A percentile compares a stretch with the other conserved stretches of the same genome.
Conservation (phyloP, 805 yeast species). For the Saturnispora hagleri region DNA sequence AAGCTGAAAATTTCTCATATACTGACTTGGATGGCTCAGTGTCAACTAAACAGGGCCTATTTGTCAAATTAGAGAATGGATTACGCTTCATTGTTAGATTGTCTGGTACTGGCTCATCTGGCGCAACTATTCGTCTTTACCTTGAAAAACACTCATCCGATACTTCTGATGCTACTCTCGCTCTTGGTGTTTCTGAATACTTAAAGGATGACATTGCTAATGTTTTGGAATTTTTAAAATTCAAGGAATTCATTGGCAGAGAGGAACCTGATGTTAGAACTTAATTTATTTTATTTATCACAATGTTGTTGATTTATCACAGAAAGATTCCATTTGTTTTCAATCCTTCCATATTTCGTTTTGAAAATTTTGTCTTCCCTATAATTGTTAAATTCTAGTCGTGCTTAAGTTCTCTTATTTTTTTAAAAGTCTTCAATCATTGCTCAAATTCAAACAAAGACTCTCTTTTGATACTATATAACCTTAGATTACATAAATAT, state of each 20-base stretch:
- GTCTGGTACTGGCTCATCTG: conserved; percentile 96
- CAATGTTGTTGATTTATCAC: not conserved
- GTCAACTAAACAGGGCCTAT: conserved; percentile 81
- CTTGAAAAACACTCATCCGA: conserved; percentile 75
- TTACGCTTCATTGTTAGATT: conserved; percentile 80
- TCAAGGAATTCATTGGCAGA: conserved; percentile 67
- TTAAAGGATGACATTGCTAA: conserved; percentile 51
- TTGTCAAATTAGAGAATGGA: conserved; percentile 71
- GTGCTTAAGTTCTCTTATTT: too few species aligned
- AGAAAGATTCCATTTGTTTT: not conserved
- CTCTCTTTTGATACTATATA: too few species aligned
- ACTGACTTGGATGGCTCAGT: conserved; percentile 93
- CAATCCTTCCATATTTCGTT: not conserved
- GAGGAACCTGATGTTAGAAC: conserved; percentile 87
- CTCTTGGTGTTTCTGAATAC: conserved; percentile 53
- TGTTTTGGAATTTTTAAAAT: conserved; percentile 59
- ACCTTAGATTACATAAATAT: not conserved
- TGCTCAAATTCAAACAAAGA: not conserved
- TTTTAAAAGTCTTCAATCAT: too few species aligned
- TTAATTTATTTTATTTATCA: conserved; percentile 20
- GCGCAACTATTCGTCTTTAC: conserved; percentile 92
- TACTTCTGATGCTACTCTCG: conserved; percentile 34
- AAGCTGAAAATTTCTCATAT: conserved; percentile 83
- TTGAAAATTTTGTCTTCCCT: too few species aligned
- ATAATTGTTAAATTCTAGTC: too few species aligned